These are phyloP conservation scores for Auxenochlorella protothecoides DNA, from an alignment of 139 green algal species.

Conservation along the genomic window DNA sequence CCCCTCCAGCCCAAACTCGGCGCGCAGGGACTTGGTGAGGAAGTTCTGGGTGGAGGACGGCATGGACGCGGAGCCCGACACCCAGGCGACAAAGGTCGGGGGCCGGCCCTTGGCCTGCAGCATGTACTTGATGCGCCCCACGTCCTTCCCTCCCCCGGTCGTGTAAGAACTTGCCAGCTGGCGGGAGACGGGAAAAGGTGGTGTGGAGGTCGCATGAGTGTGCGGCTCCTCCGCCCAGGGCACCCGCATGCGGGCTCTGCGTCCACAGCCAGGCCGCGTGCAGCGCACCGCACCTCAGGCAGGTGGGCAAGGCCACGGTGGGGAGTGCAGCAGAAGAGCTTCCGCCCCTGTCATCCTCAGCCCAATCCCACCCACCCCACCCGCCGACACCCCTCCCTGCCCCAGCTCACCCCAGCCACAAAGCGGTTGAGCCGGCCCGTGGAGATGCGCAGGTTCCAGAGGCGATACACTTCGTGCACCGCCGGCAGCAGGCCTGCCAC, in stretches of 20 bases:
- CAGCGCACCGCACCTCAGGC: background rate
- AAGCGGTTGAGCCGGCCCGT: slow-evolving; percentile 50
- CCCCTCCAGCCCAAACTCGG: slow-evolving; percentile 19
- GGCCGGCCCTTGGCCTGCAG: slow-evolving; percentile 54
- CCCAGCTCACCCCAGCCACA: slow-evolving; percentile 29
- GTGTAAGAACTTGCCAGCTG: background rate
- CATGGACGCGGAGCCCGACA: slow-evolving; percentile 26
- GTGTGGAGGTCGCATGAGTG: background rate
- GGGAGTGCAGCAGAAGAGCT: background rate
- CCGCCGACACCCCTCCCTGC: background rate
- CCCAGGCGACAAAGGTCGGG: slow-evolving; percentile 62
- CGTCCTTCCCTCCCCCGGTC: slow-evolving; percentile 21
- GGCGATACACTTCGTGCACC: slow-evolving; percentile 29
- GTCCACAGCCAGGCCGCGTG: no score
- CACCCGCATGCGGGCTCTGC: background rate
- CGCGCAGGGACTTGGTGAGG: slow-evolving; percentile 8
- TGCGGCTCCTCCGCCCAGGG: background rate
- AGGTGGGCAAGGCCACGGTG: background rate
- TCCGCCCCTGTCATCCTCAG: background rate
- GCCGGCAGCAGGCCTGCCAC: slow-evolving; percentile 40
- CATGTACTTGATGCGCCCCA: slow-evolving; percentile 52
- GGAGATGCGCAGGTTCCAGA: slow-evolving; percentile 51
- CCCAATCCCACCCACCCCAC: background rate
- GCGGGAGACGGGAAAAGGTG: background rate
- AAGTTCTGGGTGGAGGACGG: slow-evolving; percentile 1